Evolutionary conservation across 331 rosid genomes (phyloP).

Genomic region (Erythrophleum ivorense): DNA sequence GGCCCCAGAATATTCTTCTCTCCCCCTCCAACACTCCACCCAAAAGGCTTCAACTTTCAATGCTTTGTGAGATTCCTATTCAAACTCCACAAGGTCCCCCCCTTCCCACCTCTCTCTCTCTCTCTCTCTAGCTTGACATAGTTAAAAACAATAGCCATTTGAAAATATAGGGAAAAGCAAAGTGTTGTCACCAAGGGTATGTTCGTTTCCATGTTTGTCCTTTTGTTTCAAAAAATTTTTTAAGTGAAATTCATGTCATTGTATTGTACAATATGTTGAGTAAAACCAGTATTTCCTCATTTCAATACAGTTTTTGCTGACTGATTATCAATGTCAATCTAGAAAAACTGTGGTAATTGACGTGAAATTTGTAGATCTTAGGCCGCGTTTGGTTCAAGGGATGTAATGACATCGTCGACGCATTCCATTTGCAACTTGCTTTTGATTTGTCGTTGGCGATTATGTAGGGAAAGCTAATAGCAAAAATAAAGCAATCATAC

Average conservation of each 20-base stretch:
- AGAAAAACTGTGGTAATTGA: neutral
- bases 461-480: too few relatives aligned
- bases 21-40: slow-evolving; percentile 56
- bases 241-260: slow-evolving; percentile 5
- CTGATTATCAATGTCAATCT: slow-evolving; percentile 15
- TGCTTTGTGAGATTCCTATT: slow-evolving; percentile 61
- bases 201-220: slow-evolving; percentile 69
- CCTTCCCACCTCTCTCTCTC: slow-evolving; percentile 1
- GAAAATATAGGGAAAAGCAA: slow-evolving; percentile 76
- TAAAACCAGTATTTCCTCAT: neutral
- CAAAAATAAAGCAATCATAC: too few relatives aligned
- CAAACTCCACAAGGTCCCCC: slow-evolving; percentile 42
- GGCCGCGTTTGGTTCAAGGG: too few relatives aligned
- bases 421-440: too few relatives aligned
- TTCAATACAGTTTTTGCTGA: neutral
- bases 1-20: slow-evolving; percentile 82
- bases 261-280: slow-evolving; percentile 27
- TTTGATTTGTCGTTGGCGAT: too few relatives aligned
- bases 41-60: slow-evolving; percentile 73
- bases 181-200: slow-evolving; percentile 73
- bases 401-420: too few relatives aligned
- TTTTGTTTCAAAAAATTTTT: slow-evolving; percentile 33
- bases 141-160: slow-evolving; percentile 45
- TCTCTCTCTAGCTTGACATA: slow-evolving; percentile 34
- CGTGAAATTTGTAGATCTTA: neutral